Evolutionary conservation across 2,329 filamentous ascomycete species (phyloP), one percentile per base, ranked within the genome.

Genomic region (Talaromyces sp.): DNA sequence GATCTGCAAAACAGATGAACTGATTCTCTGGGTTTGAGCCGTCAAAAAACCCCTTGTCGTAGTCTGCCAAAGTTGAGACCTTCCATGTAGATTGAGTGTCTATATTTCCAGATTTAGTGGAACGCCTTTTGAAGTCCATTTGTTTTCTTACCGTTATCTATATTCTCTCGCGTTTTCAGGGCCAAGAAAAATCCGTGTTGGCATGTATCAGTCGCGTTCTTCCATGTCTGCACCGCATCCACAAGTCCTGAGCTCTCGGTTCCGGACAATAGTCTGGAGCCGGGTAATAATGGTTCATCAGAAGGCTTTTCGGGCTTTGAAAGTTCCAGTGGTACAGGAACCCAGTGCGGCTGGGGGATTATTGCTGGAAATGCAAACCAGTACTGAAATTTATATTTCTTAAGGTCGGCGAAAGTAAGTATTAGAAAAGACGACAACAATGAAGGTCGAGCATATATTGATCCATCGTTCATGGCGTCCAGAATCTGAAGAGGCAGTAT

Each of bases 361-460:
- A 99, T 82, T 17, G 93, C 92, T 0, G 94, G 94, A 70, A 96
- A 99, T 5, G 89, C 93, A 75, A 97, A 97, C 87, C 95, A 96
- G 77, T 97, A 97, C n/a, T 89, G 91, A 72, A 97, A 97, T 64
- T 88, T 91, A 78, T 97, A 97, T 72, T 95, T 97, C 75, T 99
- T 99, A 35, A 99, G 83, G 71, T 99, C 93, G 63, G 94, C 93
- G 73, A 91, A 99, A 17, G 91, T 96, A 52, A 97, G 85, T 61
- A 95, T 86, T 27, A 90, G 84, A 74, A 97, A 97, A 7, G 91
- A 94, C 4, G 91, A 87, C 19, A 99, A 85, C 2, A 97, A 83
- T 4, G 93, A 97, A 2, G 94, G 94, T 56, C 93, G 90, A 10
- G 92, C 94, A 77, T 96, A 97, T 67, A 99, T 96, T 46, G 91